Conservation (phyloP, 2,329 filamentous ascomycete species). For the Hymenoscyphus fraxineus region DNA sequence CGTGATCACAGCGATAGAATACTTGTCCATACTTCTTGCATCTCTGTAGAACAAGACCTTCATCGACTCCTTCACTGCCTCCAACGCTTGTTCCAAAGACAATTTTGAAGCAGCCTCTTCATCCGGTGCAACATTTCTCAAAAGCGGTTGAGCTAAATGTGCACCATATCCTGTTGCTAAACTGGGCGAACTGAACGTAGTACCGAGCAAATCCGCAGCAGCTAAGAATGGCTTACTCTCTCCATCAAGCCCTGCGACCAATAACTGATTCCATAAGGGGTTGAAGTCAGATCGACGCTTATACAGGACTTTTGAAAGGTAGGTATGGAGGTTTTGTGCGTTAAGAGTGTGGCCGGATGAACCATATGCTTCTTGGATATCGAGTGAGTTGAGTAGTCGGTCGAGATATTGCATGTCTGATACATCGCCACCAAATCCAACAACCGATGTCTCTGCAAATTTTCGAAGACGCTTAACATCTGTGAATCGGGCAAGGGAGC, state of each 20-base stretch:
- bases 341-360: constrained; percentile 58
- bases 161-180: constrained; percentile 92
- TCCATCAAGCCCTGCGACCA: constrained; percentile 85
- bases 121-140: constrained; percentile 79
- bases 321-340: constrained; percentile 93
- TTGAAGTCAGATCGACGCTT: constrained; percentile 92
- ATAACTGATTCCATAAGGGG: constrained; percentile 92
- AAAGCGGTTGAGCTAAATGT: constrained; percentile 87
- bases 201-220: constrained; percentile 86
- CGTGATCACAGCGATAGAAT: constrained; percentile 86
- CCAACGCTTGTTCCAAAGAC: constrained; percentile 72
- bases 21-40: constrained; percentile 84
- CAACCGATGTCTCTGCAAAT: constrained; percentile 78
- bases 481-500: constrained; percentile 92
- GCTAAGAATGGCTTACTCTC: constrained; percentile 82
- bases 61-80: constrained; percentile 87
- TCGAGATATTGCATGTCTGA: constrained; percentile 99
- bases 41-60: constrained; percentile 98
- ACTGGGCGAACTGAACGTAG: constrained; percentile 82
- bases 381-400: constrained; percentile 80
- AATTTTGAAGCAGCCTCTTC: constrained; percentile 72
- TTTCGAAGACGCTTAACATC: constrained; percentile 91
- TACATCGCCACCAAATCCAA: constrained; percentile 95
- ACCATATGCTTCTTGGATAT: constrained; percentile 82
- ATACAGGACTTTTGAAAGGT: constrained; percentile 94